phyloP scores from a whole-genome alignment of 1,139 yeast genomes.

The Yamadazyma diospyri region DNA sequence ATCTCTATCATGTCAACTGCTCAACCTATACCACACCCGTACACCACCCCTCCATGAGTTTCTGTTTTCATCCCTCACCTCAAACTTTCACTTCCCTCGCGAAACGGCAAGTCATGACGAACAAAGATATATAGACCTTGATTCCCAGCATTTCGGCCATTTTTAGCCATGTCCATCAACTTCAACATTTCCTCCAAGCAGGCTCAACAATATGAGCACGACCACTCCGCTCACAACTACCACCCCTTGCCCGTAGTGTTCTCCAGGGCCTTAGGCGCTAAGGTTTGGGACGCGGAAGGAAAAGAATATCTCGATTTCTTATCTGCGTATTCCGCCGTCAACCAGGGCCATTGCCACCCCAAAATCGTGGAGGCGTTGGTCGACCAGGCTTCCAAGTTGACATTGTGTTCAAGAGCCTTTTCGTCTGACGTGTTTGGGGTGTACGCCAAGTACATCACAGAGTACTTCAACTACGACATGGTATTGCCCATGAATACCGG shows the following conservation, averaged over 20 bases:
- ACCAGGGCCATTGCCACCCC: conserved; percentile 98
- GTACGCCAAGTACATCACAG: conserved; percentile 85
- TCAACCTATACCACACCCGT: too few species aligned
- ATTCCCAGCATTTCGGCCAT: too few species aligned
- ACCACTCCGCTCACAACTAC: conserved; percentile 94
- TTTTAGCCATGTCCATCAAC: conserved; percentile 4
- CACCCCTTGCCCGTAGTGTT: conserved; percentile 96
- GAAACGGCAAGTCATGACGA: too few species aligned
- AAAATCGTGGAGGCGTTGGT: conserved; percentile 79
- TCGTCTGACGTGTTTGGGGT: conserved; percentile 85
- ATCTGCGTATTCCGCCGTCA: conserved; percentile 94
- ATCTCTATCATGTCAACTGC: too few species aligned
- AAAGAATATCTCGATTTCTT: conserved; percentile 81
- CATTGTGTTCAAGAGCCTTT: conserved; percentile 90
- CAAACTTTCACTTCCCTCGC: too few species aligned
- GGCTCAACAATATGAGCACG: conserved; percentile 66
- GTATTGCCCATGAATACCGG: conserved; percentile 98
- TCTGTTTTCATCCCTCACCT: background rate
- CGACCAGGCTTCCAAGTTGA: conserved; percentile 82
- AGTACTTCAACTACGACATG: conserved; percentile 86
- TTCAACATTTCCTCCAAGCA: conserved; percentile 54
- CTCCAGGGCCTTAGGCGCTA: conserved; percentile 82
- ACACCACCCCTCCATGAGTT: background rate
- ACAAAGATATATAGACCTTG: too few species aligned
- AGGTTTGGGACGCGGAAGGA: conserved; percentile 98